These are phyloP conservation scores for Debaryomyces hansenii DNA, from an alignment of 805 yeast genomes.

Conservation along the genomic window DNA sequence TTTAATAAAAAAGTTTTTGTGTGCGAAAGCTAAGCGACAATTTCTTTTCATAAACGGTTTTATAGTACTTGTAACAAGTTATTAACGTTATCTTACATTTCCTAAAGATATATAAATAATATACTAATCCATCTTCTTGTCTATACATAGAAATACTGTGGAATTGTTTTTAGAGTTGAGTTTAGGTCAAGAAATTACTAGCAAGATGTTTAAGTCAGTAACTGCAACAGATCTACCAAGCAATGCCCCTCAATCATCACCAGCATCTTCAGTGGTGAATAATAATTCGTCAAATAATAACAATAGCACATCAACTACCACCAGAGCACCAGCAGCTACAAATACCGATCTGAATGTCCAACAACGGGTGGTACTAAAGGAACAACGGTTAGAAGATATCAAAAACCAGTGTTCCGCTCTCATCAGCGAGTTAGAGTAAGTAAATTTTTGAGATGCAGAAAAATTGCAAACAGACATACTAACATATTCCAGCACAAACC, in stretches of 20 bases:
- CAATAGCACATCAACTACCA: not conserved
- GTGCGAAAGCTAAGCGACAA: no score
- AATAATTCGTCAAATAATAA: not conserved
- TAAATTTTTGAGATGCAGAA: not conserved
- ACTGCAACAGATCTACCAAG: slow-evolving; percentile 5
- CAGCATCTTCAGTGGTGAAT: not conserved
- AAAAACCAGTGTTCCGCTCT: slow-evolving; percentile 31
- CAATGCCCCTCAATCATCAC: not conserved
- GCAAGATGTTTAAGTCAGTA: slow-evolving; percentile 5
- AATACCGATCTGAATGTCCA: slow-evolving; percentile 4
- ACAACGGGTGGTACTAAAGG: slow-evolving; percentile 11
- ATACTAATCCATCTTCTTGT: not conserved
- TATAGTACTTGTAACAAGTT: no score
- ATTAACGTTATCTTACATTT: no score
- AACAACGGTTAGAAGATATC: slow-evolving; percentile 27
- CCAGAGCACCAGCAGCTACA: not conserved
- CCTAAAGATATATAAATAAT: not conserved
- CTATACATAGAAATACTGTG: not conserved
- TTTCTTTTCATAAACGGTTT: no score
- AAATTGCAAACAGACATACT: slow-evolving; percentile 1
- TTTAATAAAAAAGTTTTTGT: no score
- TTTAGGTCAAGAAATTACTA: not conserved
- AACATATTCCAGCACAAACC: slow-evolving; percentile 14
- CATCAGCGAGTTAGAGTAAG: slow-evolving; percentile 31
- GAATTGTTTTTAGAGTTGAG: not conserved